Evolutionary conservation across 495 filamentous ascomycete genomes (phyloP), one percentile per base, ranked within the genome.

Genomic region (Aspergillus leporis): DNA sequence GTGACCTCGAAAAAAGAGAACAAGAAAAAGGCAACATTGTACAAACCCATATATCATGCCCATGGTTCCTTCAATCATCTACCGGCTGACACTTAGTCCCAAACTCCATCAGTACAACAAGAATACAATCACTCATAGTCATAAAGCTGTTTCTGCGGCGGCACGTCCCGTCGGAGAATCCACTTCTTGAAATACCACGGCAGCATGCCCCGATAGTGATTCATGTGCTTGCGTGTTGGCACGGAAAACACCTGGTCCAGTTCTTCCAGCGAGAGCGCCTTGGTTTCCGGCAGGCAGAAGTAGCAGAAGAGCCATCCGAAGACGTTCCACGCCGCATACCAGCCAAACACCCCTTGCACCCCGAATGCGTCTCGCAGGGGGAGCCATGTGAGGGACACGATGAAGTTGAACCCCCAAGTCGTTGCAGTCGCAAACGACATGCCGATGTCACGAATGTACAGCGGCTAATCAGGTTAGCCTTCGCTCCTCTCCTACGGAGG

Each of bases 401-500:
- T 67, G 61, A 84, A 83, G 56, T 89, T 89, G 70, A 89, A 88
- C n/a, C 67, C 61, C 71, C 70, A 74, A 6, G 64, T 68, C 50
- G 72, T 82, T n/a, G 66, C 74, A 14, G 71, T 77, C 49, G 70
- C 75, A 60, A 82, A 80, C 0, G 77, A 75, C 85, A 88, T 88
- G 16, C 85, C 85, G 45, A 86, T 68, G 56, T 87, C 84, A 31
- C 90, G 84, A n/a, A 90, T 81, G 61, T 90, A 88, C 1, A 93
- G 71, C 2, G 90, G 90, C 66, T 88, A 90, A 13, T 12, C 14
- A 48, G 0, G 3, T 53, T 5, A 51, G 23, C 19, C 12, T 46
- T 54, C n/a, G 46, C 32, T 12, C 12, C 5, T 9, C 4, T 16
- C 4, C 36, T 47, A 57, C 21, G 4, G 14, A 36, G 8, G 19